Base-by-base conservation (phyloP, 1,284 basidiomycete species). In the Chiua sp. region DNA sequence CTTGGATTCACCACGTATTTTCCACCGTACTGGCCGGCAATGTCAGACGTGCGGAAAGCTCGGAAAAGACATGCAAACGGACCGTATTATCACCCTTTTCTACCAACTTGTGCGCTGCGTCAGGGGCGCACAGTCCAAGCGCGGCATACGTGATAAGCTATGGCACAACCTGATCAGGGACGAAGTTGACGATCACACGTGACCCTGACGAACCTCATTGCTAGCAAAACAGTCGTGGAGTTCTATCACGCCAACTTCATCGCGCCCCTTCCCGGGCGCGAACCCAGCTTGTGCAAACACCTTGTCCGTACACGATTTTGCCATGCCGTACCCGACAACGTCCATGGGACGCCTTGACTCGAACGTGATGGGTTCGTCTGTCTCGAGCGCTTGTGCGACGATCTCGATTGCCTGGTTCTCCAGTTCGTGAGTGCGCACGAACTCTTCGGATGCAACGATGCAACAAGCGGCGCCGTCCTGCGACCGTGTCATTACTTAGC, bases 1-100 rank as follows among this genome's bases (percentile, higher is more conserved):
- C 88, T 90, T 0, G 94, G 92, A 69, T 96, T 96, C 53, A 96
- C 77, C n/a, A 95, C 91, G 64, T 86, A 95, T 74, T 93, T 93
- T 16, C 93, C 92, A 26, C 91, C 92, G 63, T 92, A 53, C 56
- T 57, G 20, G 32, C n/a, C n/a, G n/a, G n/a, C n/a, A n/a, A n/a
- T n/a, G n/a, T n/a, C n/a, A n/a, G n/a, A n/a, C n/a, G n/a, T n/a
- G n/a, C n/a, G n/a, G n/a, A 20, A 18, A 20, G 6, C 33, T 52
- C 37, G 47, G 39, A 46, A 39, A 16, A 28, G 22, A 13, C 11
- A n/a, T 1, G 11, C 30, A 20, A 28, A 23, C 11, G 23, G 12
- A 26, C 88, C 18, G 93, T 94, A 69, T 93, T 93, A 69, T 95
- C 91, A 1, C 88, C 88, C 7, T 81, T 78, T 51, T 93, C 90